Percentiles rank a stretch among this genome's conserved stretches.
Evolutionary conservation across 257 asterid species (phyloP).

Genomic region (Cruciata laevipes): DNA sequence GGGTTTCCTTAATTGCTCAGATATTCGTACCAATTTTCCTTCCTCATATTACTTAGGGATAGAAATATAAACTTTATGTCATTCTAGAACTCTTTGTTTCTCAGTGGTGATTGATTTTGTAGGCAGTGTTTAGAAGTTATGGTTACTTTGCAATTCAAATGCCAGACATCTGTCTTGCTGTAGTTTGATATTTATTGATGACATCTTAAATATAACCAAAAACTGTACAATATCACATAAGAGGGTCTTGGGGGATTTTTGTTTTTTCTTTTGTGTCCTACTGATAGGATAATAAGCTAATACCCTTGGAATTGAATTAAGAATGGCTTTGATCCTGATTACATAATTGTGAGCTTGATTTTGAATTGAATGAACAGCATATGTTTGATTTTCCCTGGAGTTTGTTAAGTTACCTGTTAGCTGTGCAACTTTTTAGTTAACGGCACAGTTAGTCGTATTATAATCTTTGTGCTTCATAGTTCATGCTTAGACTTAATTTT

Average conservation of each 20-base stretch:
- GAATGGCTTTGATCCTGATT: not conserved
- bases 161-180: not conserved
- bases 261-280: too few species aligned
- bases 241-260: not conserved
- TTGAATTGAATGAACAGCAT: not conserved
- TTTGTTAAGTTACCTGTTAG: not conserved
- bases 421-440: not conserved
- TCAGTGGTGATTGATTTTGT: not conserved
- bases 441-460: not conserved
- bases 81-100: not conserved
- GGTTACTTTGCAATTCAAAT: not conserved
- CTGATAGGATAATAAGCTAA: not conserved
- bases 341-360: not conserved
- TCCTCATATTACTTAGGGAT: not conserved
- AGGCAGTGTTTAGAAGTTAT: not conserved
- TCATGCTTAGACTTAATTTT: not conserved
- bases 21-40: not conserved
- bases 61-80: not conserved
- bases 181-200: not conserved
- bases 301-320: not conserved
- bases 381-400: not conserved
- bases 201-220: not conserved
- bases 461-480: not conserved
- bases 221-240: not conserved
- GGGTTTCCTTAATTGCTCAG: not conserved